Base-by-base conservation (phyloP, 768 basidiomycete species). In the Calocera cornea region DNA sequence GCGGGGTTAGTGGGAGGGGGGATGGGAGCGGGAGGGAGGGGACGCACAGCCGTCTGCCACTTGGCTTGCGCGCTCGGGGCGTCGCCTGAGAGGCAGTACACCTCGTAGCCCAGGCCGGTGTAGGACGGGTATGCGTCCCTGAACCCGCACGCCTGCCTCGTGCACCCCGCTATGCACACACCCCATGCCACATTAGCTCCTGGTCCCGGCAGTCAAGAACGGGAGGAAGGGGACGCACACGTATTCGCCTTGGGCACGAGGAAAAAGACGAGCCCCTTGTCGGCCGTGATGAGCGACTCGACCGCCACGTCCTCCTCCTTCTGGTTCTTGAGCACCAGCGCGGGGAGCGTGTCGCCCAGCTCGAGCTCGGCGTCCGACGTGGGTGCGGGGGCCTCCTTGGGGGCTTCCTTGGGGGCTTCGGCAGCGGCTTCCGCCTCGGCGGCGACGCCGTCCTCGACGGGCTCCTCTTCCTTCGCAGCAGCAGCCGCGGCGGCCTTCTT, bases 151-250 rank as follows among this genome's bases (percentile, higher is more conserved):
- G 95, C 94, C 75, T 97, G 94, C 38, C 79, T 87, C 1, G 93
- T 97, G 78, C 95, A 97, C 34, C 95, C 93, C 65, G 89, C 89
- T 90, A 69, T 1, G n/a, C n/a, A n/a, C n/a, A n/a, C n/a, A n/a
- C n/a, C n/a, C n/a, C n/a, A n/a, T n/a, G n/a, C n/a, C n/a, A n/a
- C 10, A n/a, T 0, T 19, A 65, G 34, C 22, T 27, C 34, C 65
- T 11, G 34, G 60, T 36, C 24, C 8, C 34, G 41, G 66, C 41
- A 27, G 11, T 64, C 64, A 68, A 67, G 63, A 67, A 65, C 67
- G 40, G 24, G n/a, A n/a, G 34, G 34, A 63, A 70, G 76, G 66
- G 47, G 33, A 79, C 87, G 71, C 72, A 92, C 88, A 86, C 22
- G 90, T 92, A 78, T 92, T 90, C 44, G 89, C 91, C 77, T 87